phyloP scores from a whole-genome alignment of 2,329 filamentous ascomycete genomes.

The Neofusicoccum laricinum region DNA sequence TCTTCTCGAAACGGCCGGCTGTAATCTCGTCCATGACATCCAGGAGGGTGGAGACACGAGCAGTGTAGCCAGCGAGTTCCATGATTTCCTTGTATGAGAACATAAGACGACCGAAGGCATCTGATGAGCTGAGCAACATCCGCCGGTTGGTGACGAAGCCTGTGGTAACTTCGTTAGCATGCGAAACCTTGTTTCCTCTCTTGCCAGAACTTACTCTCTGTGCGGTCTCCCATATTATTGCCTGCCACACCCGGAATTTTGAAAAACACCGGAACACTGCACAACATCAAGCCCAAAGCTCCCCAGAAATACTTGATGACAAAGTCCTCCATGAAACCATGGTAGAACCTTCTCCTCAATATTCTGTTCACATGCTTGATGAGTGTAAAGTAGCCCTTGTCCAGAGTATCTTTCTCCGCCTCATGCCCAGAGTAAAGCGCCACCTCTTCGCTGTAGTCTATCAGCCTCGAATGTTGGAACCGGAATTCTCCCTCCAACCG shows the following conservation, averaged over 20 bases:
- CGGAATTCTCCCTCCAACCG: slow-evolving; percentile 92
- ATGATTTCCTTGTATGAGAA: slow-evolving; percentile 98
- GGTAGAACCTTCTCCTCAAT: slow-evolving; percentile 83
- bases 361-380: slow-evolving; percentile 99
- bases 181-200: neutral
- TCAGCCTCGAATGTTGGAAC: slow-evolving; percentile 89
- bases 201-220: slow-evolving; percentile 50
- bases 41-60: slow-evolving; percentile 81
- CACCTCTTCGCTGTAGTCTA: slow-evolving; percentile 94
- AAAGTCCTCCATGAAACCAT: slow-evolving; percentile 99
- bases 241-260: slow-evolving; percentile 67
- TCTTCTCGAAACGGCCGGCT: slow-evolving; percentile 90
- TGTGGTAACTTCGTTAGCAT: slow-evolving; percentile 26
- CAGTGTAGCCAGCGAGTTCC: slow-evolving; percentile 92
- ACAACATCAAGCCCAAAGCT: slow-evolving; percentile 83
- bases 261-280: slow-evolving; percentile 94
- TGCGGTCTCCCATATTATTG: slow-evolving; percentile 65
- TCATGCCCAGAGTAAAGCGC: slow-evolving; percentile 89
- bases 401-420: slow-evolving; percentile 91
- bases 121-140: slow-evolving; percentile 87
- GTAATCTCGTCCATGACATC: slow-evolving; percentile 95
- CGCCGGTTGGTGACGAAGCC: slow-evolving; percentile 91
- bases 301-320: slow-evolving; percentile 99
- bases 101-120: slow-evolving; percentile 94
- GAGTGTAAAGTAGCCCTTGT: slow-evolving; percentile 97